phyloP scores from a whole-genome alignment of 176 grass and related monocot genomes.

The Aegilops longissima region DNA sequence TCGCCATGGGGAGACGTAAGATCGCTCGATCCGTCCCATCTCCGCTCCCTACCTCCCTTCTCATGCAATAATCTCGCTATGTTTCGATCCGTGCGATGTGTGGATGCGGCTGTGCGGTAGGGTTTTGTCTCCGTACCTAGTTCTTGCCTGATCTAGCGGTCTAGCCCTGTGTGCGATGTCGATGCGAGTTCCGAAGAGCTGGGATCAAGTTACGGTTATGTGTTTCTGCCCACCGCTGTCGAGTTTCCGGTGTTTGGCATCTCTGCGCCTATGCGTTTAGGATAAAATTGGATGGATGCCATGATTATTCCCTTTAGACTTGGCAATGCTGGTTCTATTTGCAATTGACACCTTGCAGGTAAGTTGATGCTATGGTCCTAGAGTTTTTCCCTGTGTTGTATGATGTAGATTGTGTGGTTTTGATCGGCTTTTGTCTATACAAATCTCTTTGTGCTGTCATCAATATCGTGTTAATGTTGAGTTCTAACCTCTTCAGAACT shows the following conservation, averaged over 20 bases:
- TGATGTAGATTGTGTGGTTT: neutral
- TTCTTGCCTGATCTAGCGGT: neutral
- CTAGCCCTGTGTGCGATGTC: neutral
- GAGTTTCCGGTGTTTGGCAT: neutral
- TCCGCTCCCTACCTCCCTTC: neutral
- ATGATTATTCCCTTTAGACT: neutral
- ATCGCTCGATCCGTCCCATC: neutral
- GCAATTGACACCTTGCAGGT: neutral
- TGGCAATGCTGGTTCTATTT: neutral
- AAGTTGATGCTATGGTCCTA: neutral
- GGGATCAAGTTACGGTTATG: neutral
- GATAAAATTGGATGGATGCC: neutral
- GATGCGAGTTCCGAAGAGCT: neutral
- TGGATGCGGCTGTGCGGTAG: neutral
- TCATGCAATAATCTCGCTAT: neutral
- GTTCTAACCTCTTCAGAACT: neutral
- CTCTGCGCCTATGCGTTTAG: neutral
- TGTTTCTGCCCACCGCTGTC: neutral
- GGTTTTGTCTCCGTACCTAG: neutral
- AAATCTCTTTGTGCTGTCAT: neutral
- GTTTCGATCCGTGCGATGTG: neutral
- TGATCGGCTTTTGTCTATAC: neutral
- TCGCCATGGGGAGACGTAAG: slow-evolving; percentile 42
- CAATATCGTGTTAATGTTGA: neutral
- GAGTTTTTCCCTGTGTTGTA: neutral